These are phyloP conservation scores for Penicillium sclerotiorum DNA, from an alignment of 2,329 filamentous ascomycete species.

Conservation along the genomic window DNA sequence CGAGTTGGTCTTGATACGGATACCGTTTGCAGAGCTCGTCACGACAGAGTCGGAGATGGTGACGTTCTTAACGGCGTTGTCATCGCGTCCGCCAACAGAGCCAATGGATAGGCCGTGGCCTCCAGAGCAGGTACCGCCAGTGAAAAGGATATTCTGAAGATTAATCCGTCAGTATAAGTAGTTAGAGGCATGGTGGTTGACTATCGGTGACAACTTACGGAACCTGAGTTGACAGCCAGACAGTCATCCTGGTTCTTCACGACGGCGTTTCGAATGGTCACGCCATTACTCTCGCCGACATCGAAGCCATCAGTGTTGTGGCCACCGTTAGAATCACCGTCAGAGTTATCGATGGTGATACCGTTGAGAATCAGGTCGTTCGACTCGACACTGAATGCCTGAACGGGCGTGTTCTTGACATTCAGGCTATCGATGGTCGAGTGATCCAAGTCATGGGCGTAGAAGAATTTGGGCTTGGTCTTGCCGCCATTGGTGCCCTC, in stretches of 20 bases:
- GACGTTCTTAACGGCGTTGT: constrained; percentile 59
- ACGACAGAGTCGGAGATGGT: constrained; percentile 23
- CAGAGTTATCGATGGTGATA: constrained; percentile 62
- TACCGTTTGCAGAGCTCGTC: constrained; percentile 11
- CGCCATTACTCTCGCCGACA: constrained; percentile 44
- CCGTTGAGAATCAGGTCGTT: constrained; percentile 55
- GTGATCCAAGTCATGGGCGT: constrained; percentile 40
- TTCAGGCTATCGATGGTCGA: constrained; percentile 37
- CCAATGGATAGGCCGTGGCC: constrained; percentile 59
- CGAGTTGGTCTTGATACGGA: constrained; percentile 54
- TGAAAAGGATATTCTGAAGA: constrained; percentile 32
- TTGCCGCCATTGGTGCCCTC: constrained; percentile 63
- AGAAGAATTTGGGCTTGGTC: constrained; percentile 69
- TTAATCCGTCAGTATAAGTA: background rate
- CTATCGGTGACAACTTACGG: too few relatives aligned
- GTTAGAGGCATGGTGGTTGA: too few relatives aligned
- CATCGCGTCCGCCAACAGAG: constrained; percentile 58
- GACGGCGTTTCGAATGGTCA: constrained; percentile 55
- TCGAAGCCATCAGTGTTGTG: constrained; percentile 58
- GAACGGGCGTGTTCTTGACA: constrained; percentile 42
- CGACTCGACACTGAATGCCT: constrained; percentile 44
- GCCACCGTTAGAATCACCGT: constrained; percentile 50
- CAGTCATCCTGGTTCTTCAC: constrained; percentile 65
- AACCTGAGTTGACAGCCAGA: constrained; percentile 61
- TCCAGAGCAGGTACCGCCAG: constrained; percentile 33